Conservation (phyloP, 441 rosid genomes). For the Gossypium schwendimanii region DNA sequence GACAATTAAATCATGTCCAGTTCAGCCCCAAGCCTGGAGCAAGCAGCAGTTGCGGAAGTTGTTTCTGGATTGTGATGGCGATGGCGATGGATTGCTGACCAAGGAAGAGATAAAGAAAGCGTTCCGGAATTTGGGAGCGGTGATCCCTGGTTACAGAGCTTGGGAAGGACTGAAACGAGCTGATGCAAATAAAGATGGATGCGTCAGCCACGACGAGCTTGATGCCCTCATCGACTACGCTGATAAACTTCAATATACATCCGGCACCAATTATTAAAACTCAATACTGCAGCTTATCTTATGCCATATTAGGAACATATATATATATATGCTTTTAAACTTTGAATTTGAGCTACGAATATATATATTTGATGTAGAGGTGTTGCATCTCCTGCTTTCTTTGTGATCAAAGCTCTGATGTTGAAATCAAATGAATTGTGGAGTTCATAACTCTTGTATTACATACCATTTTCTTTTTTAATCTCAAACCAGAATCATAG, state of each 20-base stretch:
- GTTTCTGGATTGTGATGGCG: background rate
- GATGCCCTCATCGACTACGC: background rate
- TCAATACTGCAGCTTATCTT: background rate
- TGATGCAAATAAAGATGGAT: conserved; percentile 4
- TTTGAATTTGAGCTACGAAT: background rate
- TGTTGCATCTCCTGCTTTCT: background rate
- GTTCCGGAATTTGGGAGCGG: background rate
- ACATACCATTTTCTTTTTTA: no score
- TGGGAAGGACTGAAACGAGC: background rate
- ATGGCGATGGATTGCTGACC: conserved; percentile 1
- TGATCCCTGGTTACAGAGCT: conserved; percentile 8
- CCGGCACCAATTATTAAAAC: background rate
- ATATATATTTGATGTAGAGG: background rate
- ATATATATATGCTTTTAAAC: no score
- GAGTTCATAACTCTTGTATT: no score
- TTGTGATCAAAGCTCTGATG: background rate
- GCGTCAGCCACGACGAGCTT: background rate
- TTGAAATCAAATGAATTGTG: no score
- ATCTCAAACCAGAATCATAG: no score
- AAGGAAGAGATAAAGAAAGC: conserved; percentile 2
- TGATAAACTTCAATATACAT: background rate
- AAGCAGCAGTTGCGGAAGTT: background rate
- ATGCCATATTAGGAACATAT: background rate
- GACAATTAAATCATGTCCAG: background rate
- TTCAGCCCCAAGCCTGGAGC: background rate